Evolutionary conservation across 2,329 filamentous ascomycete species (phyloP), one percentile per base, ranked within the genome.

Genomic region (Aspergillus ustus): DNA sequence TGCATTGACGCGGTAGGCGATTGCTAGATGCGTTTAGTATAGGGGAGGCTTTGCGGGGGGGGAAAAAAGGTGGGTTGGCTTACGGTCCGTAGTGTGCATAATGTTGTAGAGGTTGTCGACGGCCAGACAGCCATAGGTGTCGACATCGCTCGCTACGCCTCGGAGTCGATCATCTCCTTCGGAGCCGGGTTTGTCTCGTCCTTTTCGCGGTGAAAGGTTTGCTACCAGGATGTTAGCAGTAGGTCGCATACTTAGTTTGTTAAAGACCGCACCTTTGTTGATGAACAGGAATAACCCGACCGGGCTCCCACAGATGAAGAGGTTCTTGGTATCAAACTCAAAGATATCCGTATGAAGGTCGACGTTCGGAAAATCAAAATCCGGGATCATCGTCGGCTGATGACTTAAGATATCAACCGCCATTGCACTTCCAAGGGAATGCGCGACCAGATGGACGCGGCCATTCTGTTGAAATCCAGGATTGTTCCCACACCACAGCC

Each of bases 21-120:
- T 96, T 2, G 95, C 77, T 79, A 46, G 3, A 7, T 20, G 13
- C 4, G 4, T n/a, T 69, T 87, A 86, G 68, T 88, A 83, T 84
- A 44, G 81, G 43, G 2, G 31, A 7, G 11, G 7, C 7, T 25
- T 19, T 25, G 46, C 9, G 20, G 4, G 11, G 22, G 2, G 34
- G 11, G 3, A 48, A 7, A 7, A 6, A 7, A 22, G 28, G 20
- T 5, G 15, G 28, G n/a, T 9, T 11, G 7, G 65, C 76, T 62
- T 74, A 80, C 78, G 87, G 65, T 90, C 88, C 63, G 88, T 89
- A 37, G 86, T 85, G 67, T 90, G 88, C 73, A 98, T 86, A 65
- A 99, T 86, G 71, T 99, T 99, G 82, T 98, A 99, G 60, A 99
- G 85, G 74, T 98, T 99, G 78, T 98, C 92, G 1, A 98, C 90